phyloP scores from a whole-genome alignment of 176 grass and related monocot genomes.

The Avena sativa region DNA sequence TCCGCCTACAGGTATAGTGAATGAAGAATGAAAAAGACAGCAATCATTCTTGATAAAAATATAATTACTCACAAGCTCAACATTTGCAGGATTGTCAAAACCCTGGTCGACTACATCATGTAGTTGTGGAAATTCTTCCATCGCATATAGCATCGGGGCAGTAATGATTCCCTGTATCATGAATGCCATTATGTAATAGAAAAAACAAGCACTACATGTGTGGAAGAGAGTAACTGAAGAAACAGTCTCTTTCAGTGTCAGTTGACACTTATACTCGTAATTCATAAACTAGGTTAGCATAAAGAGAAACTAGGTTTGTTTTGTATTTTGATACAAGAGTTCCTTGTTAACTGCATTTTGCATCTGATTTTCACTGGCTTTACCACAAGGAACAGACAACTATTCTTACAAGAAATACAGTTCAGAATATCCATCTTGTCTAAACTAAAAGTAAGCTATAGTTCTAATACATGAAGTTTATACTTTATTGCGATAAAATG shows the following conservation, averaged over 20 bases:
- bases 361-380: slow-evolving; percentile 9
- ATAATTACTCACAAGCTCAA: slow-evolving; percentile 73
- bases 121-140: slow-evolving; percentile 91
- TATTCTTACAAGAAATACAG: slow-evolving; percentile 11
- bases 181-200: slow-evolving; percentile 36
- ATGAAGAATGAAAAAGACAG: neutral
- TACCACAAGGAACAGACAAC: neutral
- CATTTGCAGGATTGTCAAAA: slow-evolving; percentile 80
- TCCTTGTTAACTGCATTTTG: slow-evolving; percentile 20
- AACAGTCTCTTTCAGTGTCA: neutral
- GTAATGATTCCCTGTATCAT: slow-evolving; percentile 89
- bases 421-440: slow-evolving; percentile 1
- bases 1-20: neutral
- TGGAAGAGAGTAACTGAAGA: neutral
- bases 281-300: neutral
- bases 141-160: slow-evolving; percentile 90
- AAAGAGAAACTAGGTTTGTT: neutral
- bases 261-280: neutral
- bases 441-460: neutral
- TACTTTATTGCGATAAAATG: neutral
- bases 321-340: neutral
- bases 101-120: slow-evolving; percentile 70
- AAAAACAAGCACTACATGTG: neutral
- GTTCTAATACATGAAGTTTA: neutral
- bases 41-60: neutral